Evolutionary conservation across 1,139 yeast species (phyloP), one percentile per base, ranked within the genome.

Genomic region (Pichia sp.): DNA sequence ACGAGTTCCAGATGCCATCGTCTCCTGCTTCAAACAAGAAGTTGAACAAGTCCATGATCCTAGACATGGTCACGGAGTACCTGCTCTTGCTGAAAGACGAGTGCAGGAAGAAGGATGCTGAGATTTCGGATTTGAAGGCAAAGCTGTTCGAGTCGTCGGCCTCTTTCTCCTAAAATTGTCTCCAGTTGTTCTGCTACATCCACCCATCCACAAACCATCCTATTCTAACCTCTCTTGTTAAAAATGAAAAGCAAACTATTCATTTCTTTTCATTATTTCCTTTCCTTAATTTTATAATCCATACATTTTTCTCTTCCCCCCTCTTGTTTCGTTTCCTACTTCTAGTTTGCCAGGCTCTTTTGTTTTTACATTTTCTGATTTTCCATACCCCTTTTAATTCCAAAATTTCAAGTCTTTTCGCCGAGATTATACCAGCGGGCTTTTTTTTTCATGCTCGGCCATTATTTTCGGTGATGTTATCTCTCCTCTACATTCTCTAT

Each of bases 31-130:
- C 52, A 5, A 64, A 61, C 19, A 61, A 63, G 45, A 77, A 75
- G 62, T 70, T 84, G 53, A 84, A 84, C 67, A 84, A 84, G 67
- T 79, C 85, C 45, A 78, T 80, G 77, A 83, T 84, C 53, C 70
- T 84, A 59, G 89, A 84, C 61, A 80, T 80, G 65, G 89, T 89
- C 5, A 83, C 82, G 5, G 81, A 79, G 49, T 84, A 85, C 62
- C 76, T 85, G 51, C 64, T 77, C 45, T 72, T 73, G 59, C 64
- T 82, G 57, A 81, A 79, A 60, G 74, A 73, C 45, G 77, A 77
- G 58, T 78, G 79, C 61, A 66, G 67, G 10, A 53, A 49, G 15
- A 59, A 57, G 31, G 53, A 52, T 26, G 16, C 23, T 5, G 55
- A 59, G 49, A 52, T 60, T 11, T 30, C 36, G 4, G 29, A 36